phyloP scores from a whole-genome alignment of 2,329 filamentous ascomycete genomes.

The Byssoonygena ceratinophila region DNA sequence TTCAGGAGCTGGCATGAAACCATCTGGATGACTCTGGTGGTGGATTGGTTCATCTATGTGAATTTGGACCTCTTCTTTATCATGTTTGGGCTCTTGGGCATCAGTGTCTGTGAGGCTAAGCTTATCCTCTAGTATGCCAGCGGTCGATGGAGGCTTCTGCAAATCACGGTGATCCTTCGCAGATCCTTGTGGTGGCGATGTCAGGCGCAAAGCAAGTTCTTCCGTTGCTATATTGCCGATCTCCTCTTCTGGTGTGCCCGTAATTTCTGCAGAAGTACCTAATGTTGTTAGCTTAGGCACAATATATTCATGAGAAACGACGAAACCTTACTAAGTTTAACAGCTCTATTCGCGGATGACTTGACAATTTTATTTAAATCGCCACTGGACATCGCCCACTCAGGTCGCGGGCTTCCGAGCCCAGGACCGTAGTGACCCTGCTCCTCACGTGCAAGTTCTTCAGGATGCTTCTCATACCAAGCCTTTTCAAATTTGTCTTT shows the following conservation, averaged over 20 bases:
- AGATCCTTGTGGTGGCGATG: conserved; percentile 48
- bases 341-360: conserved; percentile 47
- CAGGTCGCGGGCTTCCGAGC: conserved; percentile 50
- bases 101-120: conserved; percentile 37
- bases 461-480: conserved; percentile 88
- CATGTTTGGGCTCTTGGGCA: conserved; percentile 16
- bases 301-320: not conserved
- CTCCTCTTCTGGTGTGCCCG: conserved; percentile 78
- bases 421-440: conserved; percentile 52
- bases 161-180: conserved; percentile 21
- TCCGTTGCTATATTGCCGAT: conserved; percentile 80
- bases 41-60: conserved; percentile 61
- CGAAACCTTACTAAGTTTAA: conserved; percentile 42
- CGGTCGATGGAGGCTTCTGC: conserved; percentile 23
- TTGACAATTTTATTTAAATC: conserved; percentile 84
- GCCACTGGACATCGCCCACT: conserved; percentile 79
- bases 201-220: conserved; percentile 66
- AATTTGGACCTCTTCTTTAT: conserved; percentile 40
- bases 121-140: conserved; percentile 45
- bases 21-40: conserved; percentile 36
- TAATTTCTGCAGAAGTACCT: conserved; percentile 55
- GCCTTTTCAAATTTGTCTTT: conserved; percentile 78
- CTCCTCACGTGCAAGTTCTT: conserved; percentile 64
- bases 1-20: conserved; percentile 44
- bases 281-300: conserved; percentile 19